A percentile compares a stretch with the other conserved stretches of the same genome.
Conservation (phyloP, 179 eudicot genomes). For the Dionaea muscipula region DNA sequence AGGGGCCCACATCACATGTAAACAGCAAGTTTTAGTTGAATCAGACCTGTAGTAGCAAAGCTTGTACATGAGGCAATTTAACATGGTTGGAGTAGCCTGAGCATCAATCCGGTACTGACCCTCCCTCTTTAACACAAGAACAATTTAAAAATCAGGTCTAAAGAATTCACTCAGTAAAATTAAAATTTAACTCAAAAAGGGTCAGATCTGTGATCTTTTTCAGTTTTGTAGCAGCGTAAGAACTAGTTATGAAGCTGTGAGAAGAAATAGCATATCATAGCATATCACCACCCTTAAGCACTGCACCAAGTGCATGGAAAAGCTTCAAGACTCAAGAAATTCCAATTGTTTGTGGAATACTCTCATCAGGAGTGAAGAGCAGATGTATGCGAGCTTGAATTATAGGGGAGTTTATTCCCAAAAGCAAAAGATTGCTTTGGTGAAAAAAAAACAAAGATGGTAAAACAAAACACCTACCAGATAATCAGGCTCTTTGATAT, state of each 20-base stretch:
- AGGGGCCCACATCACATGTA: background rate
- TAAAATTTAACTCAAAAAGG: background rate
- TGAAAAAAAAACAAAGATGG: background rate
- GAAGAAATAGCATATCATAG: no score
- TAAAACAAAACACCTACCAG: slow-evolving; percentile 35
- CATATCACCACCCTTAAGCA: background rate
- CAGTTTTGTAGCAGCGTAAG: no score
- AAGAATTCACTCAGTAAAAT: background rate
- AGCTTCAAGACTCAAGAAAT: background rate
- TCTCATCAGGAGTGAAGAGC: background rate
- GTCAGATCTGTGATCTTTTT: background rate
- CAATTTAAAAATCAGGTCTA: slow-evolving; percentile 2
- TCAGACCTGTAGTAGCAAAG: slow-evolving; percentile 82
- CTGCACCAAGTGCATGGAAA: background rate
- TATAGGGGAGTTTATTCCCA: background rate
- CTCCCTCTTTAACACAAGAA: slow-evolving; percentile 44
- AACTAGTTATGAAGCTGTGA: no score
- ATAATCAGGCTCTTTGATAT: slow-evolving; percentile 95
- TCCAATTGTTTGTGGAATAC: background rate
- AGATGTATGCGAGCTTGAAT: background rate
- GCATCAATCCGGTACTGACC: slow-evolving; percentile 92
- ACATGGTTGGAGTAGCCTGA: slow-evolving; percentile 88
- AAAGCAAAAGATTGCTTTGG: background rate
- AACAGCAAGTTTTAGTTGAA: slow-evolving; percentile 1
- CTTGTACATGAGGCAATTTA: slow-evolving; percentile 90